These are phyloP conservation scores for Rhytidiadelphus loreus DNA, from an alignment of 225 moss, liverwort and hornwort genomes.

Conservation along the genomic window DNA sequence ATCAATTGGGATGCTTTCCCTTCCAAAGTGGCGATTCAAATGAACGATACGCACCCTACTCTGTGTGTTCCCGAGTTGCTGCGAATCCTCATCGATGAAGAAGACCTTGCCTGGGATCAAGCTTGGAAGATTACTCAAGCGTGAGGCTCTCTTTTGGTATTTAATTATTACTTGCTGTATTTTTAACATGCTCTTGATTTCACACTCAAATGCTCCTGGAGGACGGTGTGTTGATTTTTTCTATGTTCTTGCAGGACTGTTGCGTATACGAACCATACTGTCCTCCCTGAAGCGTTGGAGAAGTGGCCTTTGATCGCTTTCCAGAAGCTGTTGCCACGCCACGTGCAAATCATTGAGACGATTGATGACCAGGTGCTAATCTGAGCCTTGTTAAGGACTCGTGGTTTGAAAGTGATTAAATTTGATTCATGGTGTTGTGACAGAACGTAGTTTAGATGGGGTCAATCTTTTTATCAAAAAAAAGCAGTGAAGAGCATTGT, in stretches of 20 bases:
- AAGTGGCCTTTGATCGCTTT: slow-evolving; percentile 91
- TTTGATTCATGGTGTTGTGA: neutral
- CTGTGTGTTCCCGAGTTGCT: slow-evolving; percentile 87
- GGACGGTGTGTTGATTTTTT: neutral
- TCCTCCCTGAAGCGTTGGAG: slow-evolving; percentile 92
- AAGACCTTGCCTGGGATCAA: slow-evolving; percentile 83
- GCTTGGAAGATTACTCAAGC: slow-evolving; percentile 95
- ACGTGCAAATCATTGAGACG: slow-evolving; percentile 75
- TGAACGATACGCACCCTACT: slow-evolving; percentile 98
- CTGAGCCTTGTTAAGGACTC: neutral
- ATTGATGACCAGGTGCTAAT: slow-evolving; percentile 74
- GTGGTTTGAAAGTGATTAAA: neutral
- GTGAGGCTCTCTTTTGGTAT: slow-evolving; percentile 12
- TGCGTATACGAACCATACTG: slow-evolving; percentile 96
- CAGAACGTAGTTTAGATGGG: too few relatives aligned
- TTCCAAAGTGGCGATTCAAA: slow-evolving; percentile 92
- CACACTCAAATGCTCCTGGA: neutral
- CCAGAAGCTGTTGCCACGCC: slow-evolving; percentile 85
- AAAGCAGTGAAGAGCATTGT: neutral
- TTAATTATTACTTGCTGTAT: neutral
- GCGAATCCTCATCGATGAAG: slow-evolving; percentile 71
- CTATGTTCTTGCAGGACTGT: slow-evolving; percentile 45
- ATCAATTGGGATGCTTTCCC: slow-evolving; percentile 74
- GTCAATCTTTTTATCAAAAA: neutral
- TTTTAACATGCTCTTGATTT: neutral